phyloP scores from a whole-genome alignment of 495 filamentous ascomycete species.

The Podospora comata region DNA sequence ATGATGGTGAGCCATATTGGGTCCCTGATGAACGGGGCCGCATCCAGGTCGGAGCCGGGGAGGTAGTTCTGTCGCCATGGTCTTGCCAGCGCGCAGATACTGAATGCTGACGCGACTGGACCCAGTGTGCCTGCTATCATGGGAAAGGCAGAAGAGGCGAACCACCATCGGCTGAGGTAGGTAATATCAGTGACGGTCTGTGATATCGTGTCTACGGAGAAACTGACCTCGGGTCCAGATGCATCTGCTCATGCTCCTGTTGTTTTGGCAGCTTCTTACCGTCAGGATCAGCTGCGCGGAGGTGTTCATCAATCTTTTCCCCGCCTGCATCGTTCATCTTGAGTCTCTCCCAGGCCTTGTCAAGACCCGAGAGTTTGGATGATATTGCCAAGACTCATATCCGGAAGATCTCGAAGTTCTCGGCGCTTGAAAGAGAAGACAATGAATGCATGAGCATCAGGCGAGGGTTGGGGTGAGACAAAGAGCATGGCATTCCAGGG shows the following conservation, averaged over 20 bases:
- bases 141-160: constrained; percentile 76
- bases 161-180: constrained; percentile 69
- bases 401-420: neutral
- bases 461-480: neutral
- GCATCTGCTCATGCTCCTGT: constrained; percentile 35
- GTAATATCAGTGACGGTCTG: neutral
- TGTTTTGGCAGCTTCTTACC: constrained; percentile 21
- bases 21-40: constrained; percentile 57
- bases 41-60: constrained; percentile 44
- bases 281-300: constrained; percentile 17
- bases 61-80: constrained; percentile 67
- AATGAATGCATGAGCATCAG: neutral
- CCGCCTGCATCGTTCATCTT: constrained; percentile 34
- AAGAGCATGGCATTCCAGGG: neutral
- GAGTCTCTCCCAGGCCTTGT: neutral
- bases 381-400: constrained; percentile 3
- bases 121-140: constrained; percentile 81
- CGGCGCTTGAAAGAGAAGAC: too few species aligned
- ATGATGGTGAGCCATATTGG: constrained; percentile 69
- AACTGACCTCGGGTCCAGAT: constrained; percentile 54
- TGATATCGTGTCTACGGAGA: neutral
- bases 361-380: too few species aligned
- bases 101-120: constrained; percentile 76
- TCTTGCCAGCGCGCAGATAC: constrained; percentile 69
- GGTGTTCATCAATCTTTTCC: constrained; percentile 27